Evolutionary conservation across 441 rosid species (phyloP).

Genomic region (Gossypium davidsonii): DNA sequence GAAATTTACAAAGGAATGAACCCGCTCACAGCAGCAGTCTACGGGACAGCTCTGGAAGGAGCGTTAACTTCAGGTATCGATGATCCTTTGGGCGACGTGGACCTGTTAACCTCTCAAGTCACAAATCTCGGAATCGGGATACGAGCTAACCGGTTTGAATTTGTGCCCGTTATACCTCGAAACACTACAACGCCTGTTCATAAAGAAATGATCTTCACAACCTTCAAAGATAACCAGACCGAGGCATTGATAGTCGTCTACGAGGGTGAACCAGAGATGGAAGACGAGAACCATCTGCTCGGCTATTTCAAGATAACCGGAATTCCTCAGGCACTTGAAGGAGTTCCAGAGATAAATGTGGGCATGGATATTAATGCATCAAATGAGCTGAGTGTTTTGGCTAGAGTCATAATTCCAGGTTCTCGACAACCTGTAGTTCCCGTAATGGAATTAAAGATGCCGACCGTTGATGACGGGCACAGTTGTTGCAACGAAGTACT

Average conservation of each 20-base stretch:
- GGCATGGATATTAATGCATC: conserved; percentile 85
- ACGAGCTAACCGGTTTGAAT: conserved; percentile 45
- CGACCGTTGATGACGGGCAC: conserved; percentile 81
- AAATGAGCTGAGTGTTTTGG: conserved; percentile 52
- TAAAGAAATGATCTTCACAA: conserved; percentile 58
- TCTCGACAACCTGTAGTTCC: conserved; percentile 48
- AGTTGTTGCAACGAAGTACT: conserved; percentile 79
- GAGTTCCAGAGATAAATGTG: conserved; percentile 69
- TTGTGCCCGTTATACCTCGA: conserved; percentile 55
- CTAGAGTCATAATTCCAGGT: conserved; percentile 59
- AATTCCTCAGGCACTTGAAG: conserved; percentile 60
- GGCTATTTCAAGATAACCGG: conserved; percentile 79
- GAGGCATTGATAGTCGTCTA: conserved; percentile 65
- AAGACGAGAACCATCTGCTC: conserved; percentile 64
- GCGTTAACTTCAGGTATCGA: conserved; percentile 77
- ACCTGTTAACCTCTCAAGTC: conserved; percentile 69
- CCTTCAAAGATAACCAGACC: conserved; percentile 56
- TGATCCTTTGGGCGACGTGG: conserved; percentile 76
- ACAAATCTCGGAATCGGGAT: conserved; percentile 68
- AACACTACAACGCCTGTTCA: conserved; percentile 72
- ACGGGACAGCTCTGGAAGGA: conserved; percentile 87
- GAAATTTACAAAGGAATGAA: conserved; percentile 50
- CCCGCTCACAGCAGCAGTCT: conserved; percentile 67
- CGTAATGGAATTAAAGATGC: conserved; percentile 80
- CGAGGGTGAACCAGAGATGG: conserved; percentile 71